Base-by-base conservation (phyloP, 805 yeast species). In the Blastobotrys chiropterorum region DNA sequence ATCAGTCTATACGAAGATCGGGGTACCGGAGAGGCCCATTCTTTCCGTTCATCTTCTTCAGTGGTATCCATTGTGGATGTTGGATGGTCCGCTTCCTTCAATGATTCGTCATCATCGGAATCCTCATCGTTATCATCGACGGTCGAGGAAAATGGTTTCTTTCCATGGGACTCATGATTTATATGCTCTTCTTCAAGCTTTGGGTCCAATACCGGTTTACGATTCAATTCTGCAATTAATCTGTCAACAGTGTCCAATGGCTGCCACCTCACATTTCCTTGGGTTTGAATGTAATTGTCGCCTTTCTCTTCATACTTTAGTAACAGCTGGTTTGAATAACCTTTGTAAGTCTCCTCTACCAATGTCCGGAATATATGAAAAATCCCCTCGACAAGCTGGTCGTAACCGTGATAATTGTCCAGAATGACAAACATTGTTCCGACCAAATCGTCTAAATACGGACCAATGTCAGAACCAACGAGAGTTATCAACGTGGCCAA, bases 381-480 rank as follows among this genome's bases (percentile, higher is more conserved):
- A 53, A 88, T 83, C 1, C 88, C 87, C 53, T 83, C 83, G 50
- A 87, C 82, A 15, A 94, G 69, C 14, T 74, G 72, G 1, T 82
- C 71, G 65, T 92, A 92, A 0, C 92, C 95, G 67, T 90, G 96
- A 62, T 85, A 92, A 49, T 82, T 73, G 67, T 92, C 98, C 47
- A 92, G 72, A 38, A 90, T 69, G 16, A 83, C 79, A 65, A 92
- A 89, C 56, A 89, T 76, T 2, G 90, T 80, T 46, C 81, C 78
- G 16, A 92, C 71, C 0, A 92, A 74, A 65, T 92, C 98, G 48
- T 74, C 79, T 49, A 92, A 73, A 53, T 81, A 87, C 31, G 76
- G 73, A 13, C 89, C 70, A 20, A 89, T 71, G 30, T 77, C 72
- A 7, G 77, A 70, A 0, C 97, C 97, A 0, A 90, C 83, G 21